A percentile compares a stretch with the other conserved stretches of the same genome.
Evolutionary conservation across 371 early-diverging fungal species (phyloP).

Genomic region (Nematocida displodere): DNA sequence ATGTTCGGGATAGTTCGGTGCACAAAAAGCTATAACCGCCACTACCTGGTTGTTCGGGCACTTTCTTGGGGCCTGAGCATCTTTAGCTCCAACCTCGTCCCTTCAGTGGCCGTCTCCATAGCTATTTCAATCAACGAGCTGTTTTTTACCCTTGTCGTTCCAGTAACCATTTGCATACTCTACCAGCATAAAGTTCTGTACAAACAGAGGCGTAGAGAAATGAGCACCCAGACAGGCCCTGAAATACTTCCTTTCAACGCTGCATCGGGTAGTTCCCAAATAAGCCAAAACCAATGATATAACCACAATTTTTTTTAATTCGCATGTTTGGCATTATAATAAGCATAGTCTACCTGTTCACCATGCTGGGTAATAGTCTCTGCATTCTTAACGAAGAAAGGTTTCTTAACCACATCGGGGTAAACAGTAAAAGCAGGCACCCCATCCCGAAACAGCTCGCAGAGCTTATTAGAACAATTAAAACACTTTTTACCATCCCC

Average conservation of each 20-base stretch:
- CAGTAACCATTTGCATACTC: background rate
- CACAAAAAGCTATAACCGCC: no score
- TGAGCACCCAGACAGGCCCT: background rate
- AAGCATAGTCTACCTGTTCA: conserved; percentile 41
- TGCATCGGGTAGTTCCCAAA: no score
- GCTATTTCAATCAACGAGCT: background rate
- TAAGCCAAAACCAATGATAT: no score
- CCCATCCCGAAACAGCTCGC: conserved; percentile 3
- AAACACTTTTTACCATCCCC: conserved; percentile 38
- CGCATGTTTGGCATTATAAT: conserved; percentile 46
- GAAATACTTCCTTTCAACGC: background rate
- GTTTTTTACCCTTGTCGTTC: conserved; percentile 19
- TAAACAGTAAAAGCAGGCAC: conserved; percentile 9
- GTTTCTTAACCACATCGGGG: conserved; percentile 33
- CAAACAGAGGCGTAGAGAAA: background rate
- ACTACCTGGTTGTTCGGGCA: background rate
- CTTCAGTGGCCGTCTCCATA: background rate
- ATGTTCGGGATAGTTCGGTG: no score
- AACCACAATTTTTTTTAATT: background rate
- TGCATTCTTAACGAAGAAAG: conserved; percentile 51
- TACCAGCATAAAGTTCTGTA: conserved; percentile 26
- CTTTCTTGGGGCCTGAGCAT: conserved; percentile 24
- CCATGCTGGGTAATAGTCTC: conserved; percentile 34
- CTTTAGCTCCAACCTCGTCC: conserved; percentile 1
- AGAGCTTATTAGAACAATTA: conserved; percentile 42